Conservation (phyloP, 306 rosid genomes). For the Pachyrhizus erosus region DNA sequence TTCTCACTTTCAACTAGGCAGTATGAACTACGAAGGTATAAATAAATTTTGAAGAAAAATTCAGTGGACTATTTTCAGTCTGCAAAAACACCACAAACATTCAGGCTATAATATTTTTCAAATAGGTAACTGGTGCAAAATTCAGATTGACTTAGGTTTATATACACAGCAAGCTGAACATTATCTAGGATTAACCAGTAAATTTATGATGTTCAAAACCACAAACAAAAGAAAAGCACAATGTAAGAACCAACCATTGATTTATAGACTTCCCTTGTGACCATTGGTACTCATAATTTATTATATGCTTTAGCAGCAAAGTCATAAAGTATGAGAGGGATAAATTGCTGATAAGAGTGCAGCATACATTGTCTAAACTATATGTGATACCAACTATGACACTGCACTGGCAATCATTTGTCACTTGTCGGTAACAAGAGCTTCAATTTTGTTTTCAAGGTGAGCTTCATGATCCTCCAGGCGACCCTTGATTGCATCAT, state of each 20-base stretch:
- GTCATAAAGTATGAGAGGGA: background rate
- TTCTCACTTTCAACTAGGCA: background rate
- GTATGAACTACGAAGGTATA: background rate
- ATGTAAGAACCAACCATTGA: background rate
- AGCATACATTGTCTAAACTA: conserved; percentile 28
- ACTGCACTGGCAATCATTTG: conserved; percentile 31
- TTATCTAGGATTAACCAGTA: conserved; percentile 22
- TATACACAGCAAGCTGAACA: background rate
- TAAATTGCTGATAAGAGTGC: conserved; percentile 30
- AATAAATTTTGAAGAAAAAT: background rate
- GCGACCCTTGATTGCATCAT: conserved; percentile 66
- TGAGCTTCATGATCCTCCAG: conserved; percentile 91
- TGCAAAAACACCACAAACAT: background rate
- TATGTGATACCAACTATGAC: background rate
- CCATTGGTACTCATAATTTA: conserved; percentile 28
- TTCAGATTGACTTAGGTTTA: background rate
- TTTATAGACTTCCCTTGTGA: background rate
- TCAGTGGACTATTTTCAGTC: background rate
- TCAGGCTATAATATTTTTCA: too few species aligned
- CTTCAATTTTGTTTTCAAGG: conserved; percentile 69
- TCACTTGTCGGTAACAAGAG: conserved; percentile 62
- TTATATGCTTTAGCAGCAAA: conserved; percentile 23
- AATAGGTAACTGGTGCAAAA: background rate
- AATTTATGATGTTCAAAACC: background rate
- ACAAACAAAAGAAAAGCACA: background rate